These are phyloP conservation scores for Penicillium robsamsonii DNA, from an alignment of 495 filamentous ascomycete genomes.

Conservation along the genomic window DNA sequence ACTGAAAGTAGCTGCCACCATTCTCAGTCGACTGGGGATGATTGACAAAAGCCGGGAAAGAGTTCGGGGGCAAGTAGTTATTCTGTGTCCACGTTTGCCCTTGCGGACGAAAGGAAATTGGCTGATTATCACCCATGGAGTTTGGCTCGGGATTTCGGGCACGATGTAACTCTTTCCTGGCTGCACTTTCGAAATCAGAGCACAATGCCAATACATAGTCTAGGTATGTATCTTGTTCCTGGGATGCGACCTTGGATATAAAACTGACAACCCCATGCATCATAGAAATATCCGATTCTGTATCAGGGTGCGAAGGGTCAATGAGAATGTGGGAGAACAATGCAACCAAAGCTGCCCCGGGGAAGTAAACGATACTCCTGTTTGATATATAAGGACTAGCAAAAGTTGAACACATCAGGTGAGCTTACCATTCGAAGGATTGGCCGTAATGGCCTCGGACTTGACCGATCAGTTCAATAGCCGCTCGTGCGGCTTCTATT, in stretches of 20 bases:
- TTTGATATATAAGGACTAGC: neutral
- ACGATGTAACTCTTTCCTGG: constrained; percentile 6
- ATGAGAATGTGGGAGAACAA: constrained; percentile 10
- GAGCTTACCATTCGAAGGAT: constrained; percentile 13
- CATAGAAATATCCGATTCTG: constrained; percentile 12
- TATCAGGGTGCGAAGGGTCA: constrained; percentile 7
- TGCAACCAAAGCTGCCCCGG: constrained; percentile 16
- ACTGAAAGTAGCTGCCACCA: neutral
- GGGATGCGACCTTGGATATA: constrained; percentile 10
- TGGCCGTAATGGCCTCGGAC: constrained; percentile 4
- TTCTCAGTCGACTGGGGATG: neutral
- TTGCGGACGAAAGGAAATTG: neutral
- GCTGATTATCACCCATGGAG: neutral
- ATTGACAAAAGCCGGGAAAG: neutral
- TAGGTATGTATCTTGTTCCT: constrained; percentile 24
- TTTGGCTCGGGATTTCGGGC: neutral
- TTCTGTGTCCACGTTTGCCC: neutral
- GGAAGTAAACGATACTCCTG: constrained; percentile 25
- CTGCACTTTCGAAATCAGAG: constrained; percentile 14
- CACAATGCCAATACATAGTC: constrained; percentile 22
- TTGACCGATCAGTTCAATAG: constrained; percentile 8
- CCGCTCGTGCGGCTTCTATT: constrained; percentile 18
- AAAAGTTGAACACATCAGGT: neutral
- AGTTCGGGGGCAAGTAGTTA: neutral
- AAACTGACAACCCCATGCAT: constrained; percentile 3